Evolutionary conservation across 2,329 filamentous ascomycete species (phyloP).

Genomic region (Aspergillus aculeatus): DNA sequence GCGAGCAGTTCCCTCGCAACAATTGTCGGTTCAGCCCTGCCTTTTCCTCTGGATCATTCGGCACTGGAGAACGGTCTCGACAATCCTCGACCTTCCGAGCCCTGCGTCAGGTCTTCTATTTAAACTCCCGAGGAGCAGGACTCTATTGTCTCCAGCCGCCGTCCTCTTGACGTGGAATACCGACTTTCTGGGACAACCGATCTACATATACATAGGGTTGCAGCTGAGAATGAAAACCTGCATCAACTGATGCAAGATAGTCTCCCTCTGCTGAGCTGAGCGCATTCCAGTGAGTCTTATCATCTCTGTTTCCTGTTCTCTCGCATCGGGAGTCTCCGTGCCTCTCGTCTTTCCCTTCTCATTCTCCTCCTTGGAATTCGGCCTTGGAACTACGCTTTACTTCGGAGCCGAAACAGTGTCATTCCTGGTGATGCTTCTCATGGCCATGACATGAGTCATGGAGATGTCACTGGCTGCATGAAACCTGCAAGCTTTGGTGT

Average conservation of each 20-base stretch:
- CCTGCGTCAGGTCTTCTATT: background rate
- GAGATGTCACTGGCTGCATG: background rate
- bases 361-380: slow-evolving; percentile 3
- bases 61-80: background rate
- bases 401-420: background rate
- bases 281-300: slow-evolving; percentile 25
- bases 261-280: slow-evolving; percentile 5
- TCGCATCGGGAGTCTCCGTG: background rate
- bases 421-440: background rate
- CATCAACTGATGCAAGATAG: slow-evolving; percentile 23
- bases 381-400: background rate
- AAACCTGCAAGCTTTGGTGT: background rate
- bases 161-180: slow-evolving; percentile 14
- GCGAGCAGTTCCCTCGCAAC: slow-evolving; percentile 18
- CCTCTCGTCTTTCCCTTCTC: background rate
- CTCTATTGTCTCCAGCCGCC: background rate
- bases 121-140: slow-evolving; percentile 1
- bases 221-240: slow-evolving; percentile 15
- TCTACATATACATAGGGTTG: slow-evolving; percentile 19
- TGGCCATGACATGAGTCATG: background rate
- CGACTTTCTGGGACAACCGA: slow-evolving; percentile 8
- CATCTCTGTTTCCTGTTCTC: background rate
- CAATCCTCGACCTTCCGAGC: background rate
- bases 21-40: slow-evolving; percentile 3
- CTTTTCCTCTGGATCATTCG: slow-evolving; percentile 13